Percentiles rank a stretch among this genome's conserved stretches.
Evolutionary conservation across 495 filamentous ascomycete species (phyloP).

Genomic region (Evernia prunastri): DNA sequence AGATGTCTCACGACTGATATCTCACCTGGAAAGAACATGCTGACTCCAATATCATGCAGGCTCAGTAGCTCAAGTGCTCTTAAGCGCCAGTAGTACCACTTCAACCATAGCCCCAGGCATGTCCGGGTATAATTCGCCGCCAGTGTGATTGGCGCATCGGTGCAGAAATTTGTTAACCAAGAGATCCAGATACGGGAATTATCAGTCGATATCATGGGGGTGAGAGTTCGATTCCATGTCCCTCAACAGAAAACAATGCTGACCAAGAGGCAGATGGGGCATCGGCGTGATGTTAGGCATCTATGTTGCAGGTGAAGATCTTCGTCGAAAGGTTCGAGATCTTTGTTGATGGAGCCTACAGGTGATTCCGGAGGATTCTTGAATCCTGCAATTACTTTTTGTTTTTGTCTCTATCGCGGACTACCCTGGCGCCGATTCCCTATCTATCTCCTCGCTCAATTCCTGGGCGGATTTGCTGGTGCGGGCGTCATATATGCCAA

Average conservation of each 20-base stretch:
- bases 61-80: conserved; percentile 50
- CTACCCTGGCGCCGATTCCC: conserved; percentile 57
- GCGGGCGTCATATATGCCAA: conserved; percentile 52
- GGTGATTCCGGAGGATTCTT: conserved; percentile 52
- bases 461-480: conserved; percentile 49
- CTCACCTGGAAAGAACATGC: too few species aligned
- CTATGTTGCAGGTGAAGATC: conserved; percentile 44
- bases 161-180: too few species aligned
- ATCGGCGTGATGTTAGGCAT: conserved; percentile 62
- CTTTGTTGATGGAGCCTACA: background rate
- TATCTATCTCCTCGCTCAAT: conserved; percentile 47
- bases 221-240: conserved; percentile 30
- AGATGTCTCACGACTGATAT: too few species aligned
- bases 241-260: background rate
- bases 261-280: conserved; percentile 28
- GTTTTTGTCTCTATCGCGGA: conserved; percentile 54
- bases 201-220: conserved; percentile 59
- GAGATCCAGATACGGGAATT: conserved; percentile 46
- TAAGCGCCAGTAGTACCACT: conserved; percentile 35
- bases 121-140: too few species aligned
- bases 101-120: conserved; percentile 27
- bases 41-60: background rate
- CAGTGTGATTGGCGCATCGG: too few species aligned
- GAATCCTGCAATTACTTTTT: conserved; percentile 60
- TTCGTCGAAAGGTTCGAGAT: background rate